Conservation (phyloP, 345 rosid species). For the Gossypioides kirkii region DNA sequence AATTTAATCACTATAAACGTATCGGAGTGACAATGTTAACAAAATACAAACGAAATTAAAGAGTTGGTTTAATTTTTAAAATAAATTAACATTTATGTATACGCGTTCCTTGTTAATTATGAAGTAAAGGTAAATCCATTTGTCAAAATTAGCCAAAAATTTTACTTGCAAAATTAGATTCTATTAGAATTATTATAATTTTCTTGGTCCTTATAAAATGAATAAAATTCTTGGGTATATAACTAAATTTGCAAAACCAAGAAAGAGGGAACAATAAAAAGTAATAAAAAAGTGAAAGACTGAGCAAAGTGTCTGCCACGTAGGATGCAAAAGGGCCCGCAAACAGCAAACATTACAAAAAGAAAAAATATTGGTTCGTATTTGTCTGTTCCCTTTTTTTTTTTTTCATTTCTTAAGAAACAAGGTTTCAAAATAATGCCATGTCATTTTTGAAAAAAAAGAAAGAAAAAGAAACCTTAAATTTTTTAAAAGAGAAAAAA, state of each 20-base stretch:
- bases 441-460: neutral
- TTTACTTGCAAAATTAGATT: too few relatives aligned
- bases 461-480: neutral
- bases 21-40: too few relatives aligned
- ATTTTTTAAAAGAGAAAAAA: neutral
- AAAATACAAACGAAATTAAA: too few relatives aligned
- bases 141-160: too few relatives aligned
- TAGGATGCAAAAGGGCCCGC: constrained; percentile 1
- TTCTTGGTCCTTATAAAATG: too few relatives aligned
- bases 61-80: too few relatives aligned
- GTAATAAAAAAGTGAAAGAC: neutral
- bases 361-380: neutral
- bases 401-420: neutral
- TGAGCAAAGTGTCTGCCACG: neutral
- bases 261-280: neutral
- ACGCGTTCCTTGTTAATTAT: too few relatives aligned
- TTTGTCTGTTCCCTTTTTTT: neutral
- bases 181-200: too few relatives aligned
- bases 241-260: neutral
- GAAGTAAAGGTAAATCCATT: too few relatives aligned
- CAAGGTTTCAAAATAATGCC: neutral
- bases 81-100: too few relatives aligned
- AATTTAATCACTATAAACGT: too few relatives aligned
- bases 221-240: too few relatives aligned
- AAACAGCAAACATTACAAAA: neutral